A percentile compares a stretch with the other conserved stretches of the same genome.
Conservation (phyloP, 805 yeast genomes). For the Tetrapisispora phaffii region DNA sequence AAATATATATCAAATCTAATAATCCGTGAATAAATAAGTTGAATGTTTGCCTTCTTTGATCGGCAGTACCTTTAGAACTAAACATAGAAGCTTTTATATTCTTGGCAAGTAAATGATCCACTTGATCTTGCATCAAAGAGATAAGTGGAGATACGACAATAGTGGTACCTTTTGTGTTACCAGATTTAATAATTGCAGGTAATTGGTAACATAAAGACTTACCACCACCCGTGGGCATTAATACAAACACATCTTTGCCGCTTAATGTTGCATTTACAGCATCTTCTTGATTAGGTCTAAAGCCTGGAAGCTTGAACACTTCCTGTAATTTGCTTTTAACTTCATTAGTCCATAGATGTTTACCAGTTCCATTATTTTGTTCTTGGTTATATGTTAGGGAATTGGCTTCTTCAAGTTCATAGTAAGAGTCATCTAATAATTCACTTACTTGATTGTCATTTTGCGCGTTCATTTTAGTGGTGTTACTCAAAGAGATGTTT, state of each 20-base stretch:
- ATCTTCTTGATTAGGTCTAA: slow-evolving; percentile 76
- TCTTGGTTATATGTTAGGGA: slow-evolving; percentile 4
- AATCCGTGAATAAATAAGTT: slow-evolving; percentile 54
- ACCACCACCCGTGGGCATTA: slow-evolving; percentile 99
- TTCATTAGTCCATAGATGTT: slow-evolving; percentile 55
- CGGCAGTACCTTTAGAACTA: slow-evolving; percentile 59
- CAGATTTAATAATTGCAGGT: slow-evolving; percentile 76
- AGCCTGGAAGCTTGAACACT: slow-evolving; percentile 53
- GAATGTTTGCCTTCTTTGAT: slow-evolving; percentile 54
- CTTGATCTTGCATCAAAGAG: slow-evolving; percentile 96
- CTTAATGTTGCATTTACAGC: slow-evolving; percentile 69
- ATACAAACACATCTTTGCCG: slow-evolving; percentile 83
- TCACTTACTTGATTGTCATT: slow-evolving; percentile 5
- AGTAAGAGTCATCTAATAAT: slow-evolving; percentile 20
- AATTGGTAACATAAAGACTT: slow-evolving; percentile 91
- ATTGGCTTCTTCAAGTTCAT: slow-evolving; percentile 12
- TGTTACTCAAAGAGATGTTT: background rate
- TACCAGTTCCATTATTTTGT: background rate
- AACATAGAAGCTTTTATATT: slow-evolving; percentile 81
- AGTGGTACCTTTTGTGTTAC: slow-evolving; percentile 73
- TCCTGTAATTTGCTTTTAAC: slow-evolving; percentile 46
- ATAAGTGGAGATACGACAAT: slow-evolving; percentile 90
- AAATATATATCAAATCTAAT: slow-evolving; percentile 69
- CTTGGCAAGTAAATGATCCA: slow-evolving; percentile 59
- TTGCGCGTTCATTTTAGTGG: background rate